Conservation (phyloP, 345 rosid genomes). For the Laguncularia racemosa region DNA sequence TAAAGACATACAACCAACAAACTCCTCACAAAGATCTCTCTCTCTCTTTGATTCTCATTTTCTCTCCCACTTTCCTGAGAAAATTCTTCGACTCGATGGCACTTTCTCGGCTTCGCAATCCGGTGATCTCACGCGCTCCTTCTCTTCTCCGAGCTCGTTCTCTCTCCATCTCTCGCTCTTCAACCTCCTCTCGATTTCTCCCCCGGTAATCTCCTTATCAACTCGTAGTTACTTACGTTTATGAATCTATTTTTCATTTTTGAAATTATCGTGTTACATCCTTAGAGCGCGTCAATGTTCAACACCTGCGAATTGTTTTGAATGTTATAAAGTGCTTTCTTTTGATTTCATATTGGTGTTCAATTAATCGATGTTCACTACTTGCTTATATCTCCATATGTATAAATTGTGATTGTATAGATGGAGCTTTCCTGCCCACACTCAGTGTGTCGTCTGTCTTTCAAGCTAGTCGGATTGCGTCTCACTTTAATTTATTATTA, state of each 20-base stretch:
- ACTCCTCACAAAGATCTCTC: neutral
- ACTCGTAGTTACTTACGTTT: neutral
- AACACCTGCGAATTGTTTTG: too few species aligned
- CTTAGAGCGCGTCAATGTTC: too few species aligned
- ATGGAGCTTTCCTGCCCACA: too few species aligned
- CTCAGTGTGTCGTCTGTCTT: neutral
- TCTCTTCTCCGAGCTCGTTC: constrained; percentile 59
- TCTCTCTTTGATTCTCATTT: neutral
- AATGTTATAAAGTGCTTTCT: too few species aligned
- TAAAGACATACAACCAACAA: too few species aligned
- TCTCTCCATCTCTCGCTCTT: constrained; percentile 26
- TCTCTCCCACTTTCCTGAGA: neutral
- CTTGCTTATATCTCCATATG: too few species aligned
- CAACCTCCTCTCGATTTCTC: constrained; percentile 30
- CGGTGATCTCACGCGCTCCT: constrained; percentile 49
- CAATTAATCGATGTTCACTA: neutral
- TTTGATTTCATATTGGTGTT: too few species aligned
- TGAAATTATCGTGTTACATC: neutral
- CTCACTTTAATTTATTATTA: too few species aligned
- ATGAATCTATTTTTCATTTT: neutral
- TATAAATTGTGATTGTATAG: too few species aligned
- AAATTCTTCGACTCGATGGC: constrained; percentile 37
- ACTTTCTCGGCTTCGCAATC: constrained; percentile 77
- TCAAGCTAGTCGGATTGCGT: neutral
- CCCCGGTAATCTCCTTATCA: constrained; percentile 35